Base-by-base conservation (phyloP, 2,329 filamentous ascomycete genomes). In the Calonectria naviculata region DNA sequence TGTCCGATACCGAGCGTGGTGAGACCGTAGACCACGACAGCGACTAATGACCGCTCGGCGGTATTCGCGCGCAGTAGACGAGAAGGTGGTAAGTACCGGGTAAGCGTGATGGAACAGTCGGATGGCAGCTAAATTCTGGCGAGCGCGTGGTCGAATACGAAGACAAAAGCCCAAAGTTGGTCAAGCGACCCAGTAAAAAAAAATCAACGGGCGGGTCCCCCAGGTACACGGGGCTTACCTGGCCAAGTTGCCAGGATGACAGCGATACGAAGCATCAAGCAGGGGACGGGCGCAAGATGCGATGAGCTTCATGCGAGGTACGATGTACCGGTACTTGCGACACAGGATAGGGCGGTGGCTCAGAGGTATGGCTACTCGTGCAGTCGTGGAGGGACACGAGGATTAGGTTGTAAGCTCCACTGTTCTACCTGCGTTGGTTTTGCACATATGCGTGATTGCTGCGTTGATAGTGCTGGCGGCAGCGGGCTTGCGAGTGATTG, bases 181-280 rank as follows among this genome's bases (percentile, higher is more conserved):
- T 34, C 38, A 66, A 65, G 28, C 36, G 68, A 42, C 68, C 68
- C 63, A 63, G 56, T 58, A 26, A 38, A 62, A 52, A 52, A 52
- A 65, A 68, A 70, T 21, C 63, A 31, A 42, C 47, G 47, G 17
- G 68, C 69, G 67, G 70, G 74, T 70, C 64, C 65, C 31, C 56
- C 41, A 62, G 56, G 56, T 63, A 61, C 56, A 65, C 54, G 54
- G 65, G 52, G 65, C 65, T 67, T 58, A 62, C 44, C 42, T 61
- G 26, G 56, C 21, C 34, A 36, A 65, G 63, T 49, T 47, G 52
- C 31, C 31, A 49, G 52, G 31, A 54, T 34, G 44, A 52, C 47
- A 58, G 67, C 61, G 74, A 78, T 78, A 78, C 76, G 76, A 78
- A 78, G 73, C 69, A 68, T 68, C 73, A 73, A 70, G 74, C 76